phyloP scores from a whole-genome alignment of 768 basidiomycete species.

The Boletales sp. region DNA sequence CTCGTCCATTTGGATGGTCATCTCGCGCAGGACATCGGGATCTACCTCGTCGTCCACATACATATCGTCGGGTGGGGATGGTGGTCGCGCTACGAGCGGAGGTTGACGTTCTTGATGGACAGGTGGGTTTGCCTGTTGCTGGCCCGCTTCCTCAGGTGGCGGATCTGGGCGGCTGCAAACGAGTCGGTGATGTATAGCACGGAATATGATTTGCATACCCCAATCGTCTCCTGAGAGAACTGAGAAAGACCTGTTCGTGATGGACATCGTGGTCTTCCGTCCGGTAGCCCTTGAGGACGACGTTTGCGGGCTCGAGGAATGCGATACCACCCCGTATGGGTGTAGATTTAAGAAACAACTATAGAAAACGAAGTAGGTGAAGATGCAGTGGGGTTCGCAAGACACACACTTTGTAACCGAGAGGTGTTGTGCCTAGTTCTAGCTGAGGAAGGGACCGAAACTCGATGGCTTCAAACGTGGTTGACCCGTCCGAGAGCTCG shows the following conservation, averaged over 20 bases:
- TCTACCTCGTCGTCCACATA: conserved; percentile 27
- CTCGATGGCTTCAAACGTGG: conserved; percentile 51
- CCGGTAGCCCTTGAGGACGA: conserved; percentile 56
- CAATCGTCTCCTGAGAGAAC: conserved; percentile 57
- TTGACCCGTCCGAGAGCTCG: conserved; percentile 74
- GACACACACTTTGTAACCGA: conserved; percentile 73
- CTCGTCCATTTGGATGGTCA: conserved; percentile 17
- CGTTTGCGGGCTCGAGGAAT: conserved; percentile 69
- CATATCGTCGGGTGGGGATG: conserved; percentile 19
- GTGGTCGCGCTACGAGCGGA: conserved; percentile 6
- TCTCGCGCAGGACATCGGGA: conserved; percentile 25
- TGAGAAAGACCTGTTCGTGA: conserved; percentile 58
- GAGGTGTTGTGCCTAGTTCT: conserved; percentile 66
- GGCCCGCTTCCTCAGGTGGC: conserved; percentile 10
- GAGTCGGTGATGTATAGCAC: background rate
- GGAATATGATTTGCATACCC: conserved; percentile 47
- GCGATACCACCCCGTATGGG: conserved; percentile 66
- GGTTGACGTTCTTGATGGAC: conserved; percentile 13
- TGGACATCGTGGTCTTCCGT: conserved; percentile 62
- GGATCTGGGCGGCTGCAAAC: conserved; percentile 25
- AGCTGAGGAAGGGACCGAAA: conserved; percentile 63
- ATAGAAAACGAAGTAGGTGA: background rate
- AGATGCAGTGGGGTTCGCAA: background rate
- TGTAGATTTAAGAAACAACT: conserved; percentile 73
- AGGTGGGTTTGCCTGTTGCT: conserved; percentile 8